phyloP scores from a whole-genome alignment of 78 protist species.

The Cavenderia fasciculata region DNA sequence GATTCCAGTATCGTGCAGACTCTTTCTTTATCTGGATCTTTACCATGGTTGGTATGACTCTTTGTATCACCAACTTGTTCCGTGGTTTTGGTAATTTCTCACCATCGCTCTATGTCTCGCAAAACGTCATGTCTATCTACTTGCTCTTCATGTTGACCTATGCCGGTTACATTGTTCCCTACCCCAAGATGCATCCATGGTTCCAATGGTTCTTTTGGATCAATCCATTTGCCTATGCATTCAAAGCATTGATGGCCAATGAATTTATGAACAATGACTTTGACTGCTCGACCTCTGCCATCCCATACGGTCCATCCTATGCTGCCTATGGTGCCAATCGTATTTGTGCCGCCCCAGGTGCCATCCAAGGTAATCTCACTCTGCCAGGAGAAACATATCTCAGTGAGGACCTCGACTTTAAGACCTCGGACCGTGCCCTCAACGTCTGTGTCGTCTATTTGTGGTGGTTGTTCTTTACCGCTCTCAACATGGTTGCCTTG shows the following conservation, averaged over 20 bases:
- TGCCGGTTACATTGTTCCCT: constrained; percentile 63
- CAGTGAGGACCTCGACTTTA: neutral
- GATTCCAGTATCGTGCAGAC: constrained; percentile 45
- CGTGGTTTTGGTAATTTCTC: constrained; percentile 51
- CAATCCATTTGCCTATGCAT: constrained; percentile 67
- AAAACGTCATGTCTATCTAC: constrained; percentile 11
- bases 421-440: constrained; percentile 17
- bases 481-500: constrained; percentile 25
- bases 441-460: constrained; percentile 16
- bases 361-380: neutral
- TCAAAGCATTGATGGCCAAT: constrained; percentile 61
- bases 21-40: constrained; percentile 54
- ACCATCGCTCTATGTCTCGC: constrained; percentile 29
- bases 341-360: constrained; percentile 34
- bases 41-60: constrained; percentile 21
- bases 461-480: constrained; percentile 34
- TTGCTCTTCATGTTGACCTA: constrained; percentile 47
- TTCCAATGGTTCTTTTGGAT: constrained; percentile 72
- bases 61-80: constrained; percentile 62
- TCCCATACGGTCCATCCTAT: neutral
- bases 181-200: constrained; percentile 68
- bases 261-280: constrained; percentile 9
- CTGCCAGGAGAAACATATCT: constrained; percentile 32
- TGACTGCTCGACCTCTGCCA: neutral
- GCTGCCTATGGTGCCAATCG: neutral